Evolutionary conservation across 2,329 filamentous ascomycete species (phyloP).

Genomic region (Xylaria sp.): DNA sequence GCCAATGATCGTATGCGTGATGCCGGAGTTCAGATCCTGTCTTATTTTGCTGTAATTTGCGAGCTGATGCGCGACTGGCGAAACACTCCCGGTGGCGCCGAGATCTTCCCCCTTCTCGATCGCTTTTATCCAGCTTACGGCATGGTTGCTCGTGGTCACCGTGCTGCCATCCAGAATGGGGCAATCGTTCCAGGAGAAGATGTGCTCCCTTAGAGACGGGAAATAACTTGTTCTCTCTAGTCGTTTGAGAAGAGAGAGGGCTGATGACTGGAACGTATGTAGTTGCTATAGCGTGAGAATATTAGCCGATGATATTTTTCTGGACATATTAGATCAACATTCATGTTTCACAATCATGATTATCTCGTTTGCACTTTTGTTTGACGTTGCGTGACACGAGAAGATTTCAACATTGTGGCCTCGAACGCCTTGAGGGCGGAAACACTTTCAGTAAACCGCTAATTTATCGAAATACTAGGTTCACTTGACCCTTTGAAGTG

Average conservation of each 20-base stretch:
- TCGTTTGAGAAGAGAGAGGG: background rate
- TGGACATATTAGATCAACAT: background rate
- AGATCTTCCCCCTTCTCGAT: constrained; percentile 73
- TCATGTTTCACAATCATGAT: no score
- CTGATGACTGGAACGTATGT: background rate
- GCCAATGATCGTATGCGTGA: constrained; percentile 74
- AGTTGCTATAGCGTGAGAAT: background rate
- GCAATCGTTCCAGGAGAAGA: constrained; percentile 67
- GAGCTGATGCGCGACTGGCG: constrained; percentile 80
- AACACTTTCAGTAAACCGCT: constrained; percentile 32
- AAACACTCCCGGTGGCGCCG: constrained; percentile 60
- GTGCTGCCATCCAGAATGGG: constrained; percentile 69
- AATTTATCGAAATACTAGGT: constrained; percentile 33
- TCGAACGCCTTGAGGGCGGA: constrained; percentile 36
- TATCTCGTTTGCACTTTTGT: no score
- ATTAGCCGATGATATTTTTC: background rate
- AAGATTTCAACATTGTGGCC: constrained; percentile 32
- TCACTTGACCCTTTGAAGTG: constrained; percentile 27
- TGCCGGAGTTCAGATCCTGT: constrained; percentile 73
- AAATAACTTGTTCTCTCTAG: background rate
- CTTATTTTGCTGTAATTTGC: constrained; percentile 71
- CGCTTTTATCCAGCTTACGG: constrained; percentile 74
- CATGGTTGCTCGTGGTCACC: constrained; percentile 70
- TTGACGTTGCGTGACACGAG: constrained; percentile 19
- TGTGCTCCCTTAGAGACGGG: constrained; percentile 12